phyloP scores from a whole-genome alignment of 2,329 filamentous ascomycete species.

The Phoma herbarum region DNA sequence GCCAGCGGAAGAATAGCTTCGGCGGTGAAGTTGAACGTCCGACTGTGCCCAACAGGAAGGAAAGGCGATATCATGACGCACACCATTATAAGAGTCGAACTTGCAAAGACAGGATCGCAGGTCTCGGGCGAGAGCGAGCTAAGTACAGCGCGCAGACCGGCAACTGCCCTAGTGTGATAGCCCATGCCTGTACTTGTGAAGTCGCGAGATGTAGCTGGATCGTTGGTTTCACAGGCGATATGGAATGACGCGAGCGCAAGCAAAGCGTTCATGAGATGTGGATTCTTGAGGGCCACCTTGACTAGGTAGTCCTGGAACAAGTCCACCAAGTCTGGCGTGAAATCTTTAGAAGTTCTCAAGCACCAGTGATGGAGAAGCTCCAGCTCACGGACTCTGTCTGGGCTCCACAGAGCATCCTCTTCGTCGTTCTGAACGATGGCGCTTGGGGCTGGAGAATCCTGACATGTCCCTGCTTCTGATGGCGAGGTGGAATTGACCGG shows the following conservation, averaged over 20 bases:
- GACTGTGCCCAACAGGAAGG: slow-evolving; percentile 8
- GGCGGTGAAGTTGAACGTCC: slow-evolving; percentile 11
- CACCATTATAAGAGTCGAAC: slow-evolving; percentile 25
- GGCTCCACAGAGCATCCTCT: background rate
- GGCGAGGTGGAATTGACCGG: background rate
- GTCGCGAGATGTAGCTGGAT: slow-evolving; percentile 8
- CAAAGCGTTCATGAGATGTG: slow-evolving; percentile 29
- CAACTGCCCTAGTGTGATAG: slow-evolving; percentile 19
- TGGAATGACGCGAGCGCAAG: slow-evolving; percentile 25
- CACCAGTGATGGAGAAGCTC: slow-evolving; percentile 28
- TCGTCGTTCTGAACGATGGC: background rate
- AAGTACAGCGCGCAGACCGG: slow-evolving; percentile 15
- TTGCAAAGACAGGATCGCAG: slow-evolving; percentile 21
- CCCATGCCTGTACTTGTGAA: slow-evolving; percentile 18
- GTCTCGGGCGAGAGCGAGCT: slow-evolving; percentile 15
- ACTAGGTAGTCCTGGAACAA: slow-evolving; percentile 21
- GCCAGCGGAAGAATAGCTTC: slow-evolving; percentile 20
- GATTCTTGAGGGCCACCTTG: slow-evolving; percentile 21
- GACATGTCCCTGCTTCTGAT: slow-evolving; percentile 2
- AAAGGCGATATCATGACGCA: slow-evolving; percentile 25
- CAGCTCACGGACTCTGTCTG: slow-evolving; percentile 20
- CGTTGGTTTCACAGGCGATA: slow-evolving; percentile 18
- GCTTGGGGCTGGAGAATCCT: background rate
- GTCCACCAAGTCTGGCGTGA: slow-evolving; percentile 16
- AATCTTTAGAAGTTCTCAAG: slow-evolving; percentile 20